phyloP scores from a whole-genome alignment of 192 early-diverging fungal genomes.

The Coemansia sp. region DNA sequence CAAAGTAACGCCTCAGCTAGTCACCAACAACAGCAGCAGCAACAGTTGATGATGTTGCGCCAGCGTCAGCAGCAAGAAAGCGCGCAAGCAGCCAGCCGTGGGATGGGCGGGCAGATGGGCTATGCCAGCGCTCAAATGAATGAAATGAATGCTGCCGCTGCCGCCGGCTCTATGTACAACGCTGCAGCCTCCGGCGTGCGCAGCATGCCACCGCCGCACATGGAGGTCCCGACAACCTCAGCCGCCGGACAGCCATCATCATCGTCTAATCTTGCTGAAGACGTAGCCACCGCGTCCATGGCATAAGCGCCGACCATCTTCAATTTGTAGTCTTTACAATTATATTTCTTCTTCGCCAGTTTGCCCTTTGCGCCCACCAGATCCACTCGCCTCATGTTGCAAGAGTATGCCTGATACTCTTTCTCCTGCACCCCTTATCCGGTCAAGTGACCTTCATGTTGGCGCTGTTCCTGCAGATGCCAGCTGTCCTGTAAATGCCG shows the following conservation, averaged over 20 bases:
- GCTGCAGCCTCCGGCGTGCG: conserved; percentile 4
- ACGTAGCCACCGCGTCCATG: conserved; percentile 46
- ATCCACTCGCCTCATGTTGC: background rate
- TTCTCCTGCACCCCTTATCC: conserved; percentile 17
- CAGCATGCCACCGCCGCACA: conserved; percentile 23
- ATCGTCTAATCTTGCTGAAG: conserved; percentile 39
- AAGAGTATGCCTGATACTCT: too few species aligned
- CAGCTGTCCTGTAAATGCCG: conserved; percentile 6
- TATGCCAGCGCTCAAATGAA: conserved; percentile 14
- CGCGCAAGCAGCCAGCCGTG: conserved; percentile 21
- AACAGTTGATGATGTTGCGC: conserved; percentile 28
- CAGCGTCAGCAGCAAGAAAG: conserved; percentile 43
- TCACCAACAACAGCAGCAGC: conserved; percentile 35
- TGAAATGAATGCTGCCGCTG: conserved; percentile 11
- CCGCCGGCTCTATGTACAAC: conserved; percentile 21
- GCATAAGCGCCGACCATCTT: background rate
- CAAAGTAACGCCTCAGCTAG: conserved; percentile 11
- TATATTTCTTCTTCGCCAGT: background rate
- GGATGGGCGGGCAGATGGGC: conserved; percentile 20
- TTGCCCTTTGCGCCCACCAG: too few species aligned
- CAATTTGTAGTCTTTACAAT: too few species aligned
- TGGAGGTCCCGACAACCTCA: conserved; percentile 24
- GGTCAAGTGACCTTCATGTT: conserved; percentile 21
- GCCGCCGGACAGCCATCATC: conserved; percentile 8
- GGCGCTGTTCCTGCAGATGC: background rate